Conservation (phyloP, 768 basidiomycete species). For the Boletus tylopilopsis region DNA sequence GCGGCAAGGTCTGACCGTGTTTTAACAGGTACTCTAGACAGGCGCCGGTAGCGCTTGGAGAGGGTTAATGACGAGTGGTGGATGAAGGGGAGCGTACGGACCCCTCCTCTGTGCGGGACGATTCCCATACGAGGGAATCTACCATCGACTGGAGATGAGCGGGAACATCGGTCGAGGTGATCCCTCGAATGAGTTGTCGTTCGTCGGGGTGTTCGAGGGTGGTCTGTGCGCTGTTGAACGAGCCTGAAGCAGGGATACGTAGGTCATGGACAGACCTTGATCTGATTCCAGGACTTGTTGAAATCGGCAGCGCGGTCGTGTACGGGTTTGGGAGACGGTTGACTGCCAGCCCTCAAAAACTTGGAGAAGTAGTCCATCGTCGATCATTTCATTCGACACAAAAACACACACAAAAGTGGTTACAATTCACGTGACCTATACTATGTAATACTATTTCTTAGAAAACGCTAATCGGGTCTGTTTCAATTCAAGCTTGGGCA, state of each 20-base stretch:
- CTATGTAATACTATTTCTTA: no score
- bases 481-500: constrained; percentile 8
- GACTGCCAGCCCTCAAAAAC: constrained; percentile 51
- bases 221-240: constrained; percentile 43
- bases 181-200: constrained; percentile 78
- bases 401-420: not conserved
- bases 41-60: constrained; percentile 71
- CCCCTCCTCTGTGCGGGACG: constrained; percentile 83
- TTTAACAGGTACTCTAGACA: constrained; percentile 91
- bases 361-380: constrained; percentile 85
- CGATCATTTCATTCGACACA: not conserved
- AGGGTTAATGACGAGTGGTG: constrained; percentile 8
- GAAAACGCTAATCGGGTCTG: constrained; percentile 21
- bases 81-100: constrained; percentile 38
- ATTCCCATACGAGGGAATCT: constrained; percentile 83
- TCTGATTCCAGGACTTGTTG: constrained; percentile 66
- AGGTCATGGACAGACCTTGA: constrained; percentile 50
- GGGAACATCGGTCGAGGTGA: constrained; percentile 78
- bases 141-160: constrained; percentile 73
- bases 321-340: constrained; percentile 42
- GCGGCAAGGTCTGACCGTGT: constrained; percentile 52
- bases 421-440: constrained; percentile 13
- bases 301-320: constrained; percentile 74
- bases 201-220: constrained; percentile 89
- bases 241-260: not conserved